These are phyloP conservation scores for Chaetothyriales sp. DNA, from an alignment of 2,329 filamentous ascomycete species.

Conservation along the genomic window DNA sequence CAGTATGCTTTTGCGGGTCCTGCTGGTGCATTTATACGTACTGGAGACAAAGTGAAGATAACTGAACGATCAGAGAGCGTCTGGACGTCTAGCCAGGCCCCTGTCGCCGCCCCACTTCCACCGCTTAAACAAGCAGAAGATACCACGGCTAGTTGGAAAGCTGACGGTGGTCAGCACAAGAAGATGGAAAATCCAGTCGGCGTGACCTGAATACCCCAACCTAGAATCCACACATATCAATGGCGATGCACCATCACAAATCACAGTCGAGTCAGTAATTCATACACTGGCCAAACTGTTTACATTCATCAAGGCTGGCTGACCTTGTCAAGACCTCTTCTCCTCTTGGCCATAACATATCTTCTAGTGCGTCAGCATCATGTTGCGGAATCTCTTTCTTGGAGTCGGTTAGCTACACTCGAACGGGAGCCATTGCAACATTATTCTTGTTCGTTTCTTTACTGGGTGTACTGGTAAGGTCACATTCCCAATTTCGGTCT, in stretches of 20 bases:
- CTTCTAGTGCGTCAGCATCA: too few relatives aligned
- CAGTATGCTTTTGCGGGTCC: slow-evolving; percentile 16
- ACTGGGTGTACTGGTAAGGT: too few relatives aligned
- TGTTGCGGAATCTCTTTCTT: too few relatives aligned
- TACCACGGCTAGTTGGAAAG: neutral
- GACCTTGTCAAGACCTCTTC: too few relatives aligned
- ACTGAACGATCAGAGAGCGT: slow-evolving; percentile 7
- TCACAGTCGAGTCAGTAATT: too few relatives aligned
- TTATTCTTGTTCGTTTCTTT: too few relatives aligned
- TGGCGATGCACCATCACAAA: neutral
- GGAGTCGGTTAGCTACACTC: too few relatives aligned
- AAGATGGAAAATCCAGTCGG: neutral
- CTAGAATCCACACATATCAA: neutral
- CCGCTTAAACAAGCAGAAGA: neutral
- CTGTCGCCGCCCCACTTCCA: neutral
- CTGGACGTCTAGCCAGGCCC: neutral
- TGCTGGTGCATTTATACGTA: slow-evolving; percentile 14
- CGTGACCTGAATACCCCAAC: neutral
- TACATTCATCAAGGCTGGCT: too few relatives aligned
- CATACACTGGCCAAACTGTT: too few relatives aligned
- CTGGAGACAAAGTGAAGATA: slow-evolving; percentile 13
- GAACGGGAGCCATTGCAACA: too few relatives aligned
- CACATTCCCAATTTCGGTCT: too few relatives aligned
- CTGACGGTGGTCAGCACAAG: neutral
- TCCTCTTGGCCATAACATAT: too few relatives aligned